Base-by-base conservation (phyloP, 257 asterid genomes). In the Nicotiana otophora region DNA sequence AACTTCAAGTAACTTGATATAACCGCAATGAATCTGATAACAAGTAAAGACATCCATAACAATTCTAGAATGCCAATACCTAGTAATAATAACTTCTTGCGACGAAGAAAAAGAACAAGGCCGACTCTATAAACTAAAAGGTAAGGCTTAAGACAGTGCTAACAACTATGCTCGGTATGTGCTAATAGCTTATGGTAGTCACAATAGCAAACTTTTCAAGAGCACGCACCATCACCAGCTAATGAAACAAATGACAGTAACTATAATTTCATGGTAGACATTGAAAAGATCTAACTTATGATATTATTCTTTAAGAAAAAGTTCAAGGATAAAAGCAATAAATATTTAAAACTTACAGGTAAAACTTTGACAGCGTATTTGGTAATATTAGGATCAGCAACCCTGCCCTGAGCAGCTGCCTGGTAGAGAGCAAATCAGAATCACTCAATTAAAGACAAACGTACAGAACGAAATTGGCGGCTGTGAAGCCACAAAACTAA, bases 281-380 rank as follows among this genome's bases (percentile, higher is more conserved):
- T 23, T 34, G 55, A 15, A 36, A 69, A 69, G 36, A 34, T 26
- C 39, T 36, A 17, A 70, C 4, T 53, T 20, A 72, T 1, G 7
- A 20, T 23, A 74, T 15, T 26, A 4, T 51, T 8, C 15, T 75
- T 61, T 39, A 51, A 26, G 26, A 48, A 75, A 20, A 75, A 75
- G 15, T 14, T 72, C 16, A 51, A 51, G 80, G 64, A 51, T 42
- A 39, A n/a, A 75, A 75, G 28, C 63, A 75, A 42, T 42, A 42
- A 15, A 83, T 57, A 31, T 64, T 77, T 79, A 68, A 61, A 84
- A 89, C 98, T 92, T 89, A 95, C 99, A 12, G 98, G 97, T 85
- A 95, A 87, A 82, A 95, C 95, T 88, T 88, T 90, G 70, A 91
- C 95, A 2, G 98, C 82, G 83, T 95, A 95, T 84, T 91, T 94